Evolutionary conservation across 2,329 filamentous ascomycete species (phyloP).

Genomic region (Nemania abortiva): DNA sequence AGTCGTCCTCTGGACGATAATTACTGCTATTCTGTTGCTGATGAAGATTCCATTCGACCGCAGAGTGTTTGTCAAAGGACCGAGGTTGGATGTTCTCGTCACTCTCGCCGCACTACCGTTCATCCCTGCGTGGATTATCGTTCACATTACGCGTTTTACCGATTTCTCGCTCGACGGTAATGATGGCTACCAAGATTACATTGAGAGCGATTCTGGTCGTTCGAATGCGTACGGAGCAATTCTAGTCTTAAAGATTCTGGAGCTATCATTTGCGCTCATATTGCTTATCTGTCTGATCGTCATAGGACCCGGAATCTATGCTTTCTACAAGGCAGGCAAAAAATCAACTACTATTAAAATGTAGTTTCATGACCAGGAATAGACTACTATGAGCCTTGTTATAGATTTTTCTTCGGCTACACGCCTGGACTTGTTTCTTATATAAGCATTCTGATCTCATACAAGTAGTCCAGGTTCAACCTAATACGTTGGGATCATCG

Average conservation of each 20-base stretch:
- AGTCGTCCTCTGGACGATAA: constrained; percentile 1
- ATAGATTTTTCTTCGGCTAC: background rate
- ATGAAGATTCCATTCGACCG: constrained; percentile 23
- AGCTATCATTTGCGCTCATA: constrained; percentile 16
- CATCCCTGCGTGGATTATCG: constrained; percentile 13
- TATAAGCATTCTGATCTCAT: background rate
- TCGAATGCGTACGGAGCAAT: constrained; percentile 4
- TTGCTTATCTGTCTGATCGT: background rate
- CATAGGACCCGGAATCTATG: constrained; percentile 6
- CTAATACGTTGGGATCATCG: background rate
- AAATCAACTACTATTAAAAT: background rate
- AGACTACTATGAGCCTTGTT: background rate
- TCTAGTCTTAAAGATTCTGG: constrained; percentile 2
- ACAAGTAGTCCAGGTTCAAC: background rate
- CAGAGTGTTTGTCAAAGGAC: constrained; percentile 15
- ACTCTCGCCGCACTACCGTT: constrained; percentile 11
- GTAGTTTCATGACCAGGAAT: background rate
- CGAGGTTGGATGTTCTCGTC: constrained; percentile 18
- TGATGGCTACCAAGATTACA: constrained; percentile 13
- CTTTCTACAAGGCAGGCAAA: background rate
- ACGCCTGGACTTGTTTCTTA: background rate
- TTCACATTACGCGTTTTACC: constrained; percentile 18
- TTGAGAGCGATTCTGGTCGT: constrained; percentile 10
- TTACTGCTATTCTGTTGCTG: constrained; percentile 3
- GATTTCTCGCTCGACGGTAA: constrained; percentile 11